Conservation (phyloP, 805 yeast genomes). For the Myxozyma nipponensis region DNA sequence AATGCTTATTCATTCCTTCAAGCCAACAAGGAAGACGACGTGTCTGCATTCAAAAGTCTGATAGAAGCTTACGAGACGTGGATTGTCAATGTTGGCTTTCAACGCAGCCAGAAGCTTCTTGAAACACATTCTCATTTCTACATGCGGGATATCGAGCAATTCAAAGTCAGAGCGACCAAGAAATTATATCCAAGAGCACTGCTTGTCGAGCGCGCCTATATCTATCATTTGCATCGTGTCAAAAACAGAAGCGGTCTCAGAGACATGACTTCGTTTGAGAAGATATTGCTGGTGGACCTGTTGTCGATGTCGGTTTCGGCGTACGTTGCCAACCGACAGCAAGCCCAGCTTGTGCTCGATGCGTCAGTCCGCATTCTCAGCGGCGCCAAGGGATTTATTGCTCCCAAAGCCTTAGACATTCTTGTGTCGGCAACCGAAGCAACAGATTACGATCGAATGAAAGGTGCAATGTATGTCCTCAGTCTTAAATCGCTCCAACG, state of each 20-base stretch:
- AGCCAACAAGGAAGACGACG: slow-evolving; percentile 56
- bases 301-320: slow-evolving; percentile 62
- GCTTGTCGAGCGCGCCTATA: slow-evolving; percentile 67
- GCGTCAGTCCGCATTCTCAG: slow-evolving; percentile 67
- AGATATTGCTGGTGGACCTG: slow-evolving; percentile 58
- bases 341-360: slow-evolving; percentile 65
- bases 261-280: slow-evolving; percentile 63
- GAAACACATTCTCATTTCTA: slow-evolving; percentile 54
- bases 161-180: slow-evolving; percentile 57
- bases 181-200: slow-evolving; percentile 75
- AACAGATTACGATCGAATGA: slow-evolving; percentile 52
- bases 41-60: slow-evolving; percentile 57
- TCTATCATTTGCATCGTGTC: slow-evolving; percentile 72
- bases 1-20: slow-evolving; percentile 48
- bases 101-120: slow-evolving; percentile 55
- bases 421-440: slow-evolving; percentile 49
- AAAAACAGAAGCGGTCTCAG: slow-evolving; percentile 69
- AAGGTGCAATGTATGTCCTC: slow-evolving; percentile 46
- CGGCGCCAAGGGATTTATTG: slow-evolving; percentile 57
- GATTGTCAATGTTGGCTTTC: slow-evolving; percentile 77
- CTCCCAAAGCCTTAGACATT: slow-evolving; percentile 48
- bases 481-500: slow-evolving; percentile 16
- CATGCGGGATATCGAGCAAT: slow-evolving; percentile 54
- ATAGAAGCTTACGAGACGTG: slow-evolving; percentile 67
- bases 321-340: slow-evolving; percentile 62